phyloP scores from a whole-genome alignment of 2,329 filamentous ascomycete genomes.

The Neonectria faginata region DNA sequence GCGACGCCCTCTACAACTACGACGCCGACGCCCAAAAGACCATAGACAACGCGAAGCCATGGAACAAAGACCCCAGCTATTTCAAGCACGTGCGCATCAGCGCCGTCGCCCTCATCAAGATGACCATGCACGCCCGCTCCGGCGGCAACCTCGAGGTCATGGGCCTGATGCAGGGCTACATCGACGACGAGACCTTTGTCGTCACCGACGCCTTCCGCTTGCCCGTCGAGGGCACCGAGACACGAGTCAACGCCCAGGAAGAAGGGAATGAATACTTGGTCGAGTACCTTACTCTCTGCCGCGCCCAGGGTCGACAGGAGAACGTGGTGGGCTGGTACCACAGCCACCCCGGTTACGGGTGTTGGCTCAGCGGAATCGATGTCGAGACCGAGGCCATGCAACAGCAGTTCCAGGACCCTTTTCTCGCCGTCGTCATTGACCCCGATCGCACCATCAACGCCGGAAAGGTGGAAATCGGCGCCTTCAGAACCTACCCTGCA shows the following conservation, averaged over 20 bases:
- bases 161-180: slow-evolving; percentile 97
- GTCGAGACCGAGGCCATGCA: slow-evolving; percentile 88
- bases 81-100: slow-evolving; percentile 96
- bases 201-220: slow-evolving; percentile 94
- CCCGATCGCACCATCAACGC: slow-evolving; percentile 94
- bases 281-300: slow-evolving; percentile 80
- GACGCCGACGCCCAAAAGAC: slow-evolving; percentile 75
- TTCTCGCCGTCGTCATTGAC: slow-evolving; percentile 95
- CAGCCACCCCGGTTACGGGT: slow-evolving; percentile 96
- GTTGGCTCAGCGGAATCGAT: slow-evolving; percentile 97
- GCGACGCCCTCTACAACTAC: slow-evolving; percentile 93
- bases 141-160: slow-evolving; percentile 94
- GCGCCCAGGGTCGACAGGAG: slow-evolving; percentile 82
- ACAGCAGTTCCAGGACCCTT: slow-evolving; percentile 88
- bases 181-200: slow-evolving; percentile 85
- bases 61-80: slow-evolving; percentile 82
- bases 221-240: slow-evolving; percentile 98
- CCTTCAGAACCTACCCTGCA: slow-evolving; percentile 90
- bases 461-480: slow-evolving; percentile 96
- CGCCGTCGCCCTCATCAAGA: slow-evolving; percentile 93
- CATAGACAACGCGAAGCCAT: slow-evolving; percentile 75
- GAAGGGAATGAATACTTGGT: slow-evolving; percentile 99
- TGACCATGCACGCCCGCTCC: slow-evolving; percentile 99
- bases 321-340: slow-evolving; percentile 99
- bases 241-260: slow-evolving; percentile 92